Evolutionary conservation across 805 yeast genomes (phyloP).

Genomic region (Starmerella vaccinii): DNA sequence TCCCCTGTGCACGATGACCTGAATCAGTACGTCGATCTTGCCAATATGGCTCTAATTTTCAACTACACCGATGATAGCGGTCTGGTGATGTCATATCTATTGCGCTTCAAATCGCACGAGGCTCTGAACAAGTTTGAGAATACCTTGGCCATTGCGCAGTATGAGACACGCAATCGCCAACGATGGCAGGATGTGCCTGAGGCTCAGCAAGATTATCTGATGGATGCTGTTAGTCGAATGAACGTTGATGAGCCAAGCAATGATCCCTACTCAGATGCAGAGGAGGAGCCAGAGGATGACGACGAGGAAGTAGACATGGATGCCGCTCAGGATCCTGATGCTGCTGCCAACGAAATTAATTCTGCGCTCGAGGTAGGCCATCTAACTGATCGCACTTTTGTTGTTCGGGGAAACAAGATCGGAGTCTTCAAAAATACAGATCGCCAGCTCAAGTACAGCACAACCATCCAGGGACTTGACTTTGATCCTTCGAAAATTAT

Average conservation of each 20-base stretch:
- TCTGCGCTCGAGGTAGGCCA: conserved; percentile 61
- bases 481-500: conserved; percentile 55
- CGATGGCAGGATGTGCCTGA: conserved; percentile 39
- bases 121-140: conserved; percentile 44
- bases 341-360: conserved; percentile 38
- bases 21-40: conserved; percentile 57
- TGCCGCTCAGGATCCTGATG: conserved; percentile 14
- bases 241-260: conserved; percentile 32
- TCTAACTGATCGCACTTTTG: conserved; percentile 62
- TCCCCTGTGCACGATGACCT: conserved; percentile 40
- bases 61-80: conserved; percentile 39
- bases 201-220: conserved; percentile 46
- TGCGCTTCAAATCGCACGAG: conserved; percentile 41
- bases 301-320: conserved; percentile 25
- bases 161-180: conserved; percentile 48
- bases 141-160: conserved; percentile 42
- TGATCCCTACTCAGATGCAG: conserved; percentile 30
- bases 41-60: conserved; percentile 52
- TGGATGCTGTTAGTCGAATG: conserved; percentile 42
- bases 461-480: conserved; percentile 53
- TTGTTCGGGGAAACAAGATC: conserved; percentile 64
- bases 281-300: conserved; percentile 31
- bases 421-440: conserved; percentile 65
- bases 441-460: conserved; percentile 43
- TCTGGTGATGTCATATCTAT: conserved; percentile 49